phyloP scores from a whole-genome alignment of 2,329 filamentous ascomycete genomes.

The Alternaria novae-zelandiae region DNA sequence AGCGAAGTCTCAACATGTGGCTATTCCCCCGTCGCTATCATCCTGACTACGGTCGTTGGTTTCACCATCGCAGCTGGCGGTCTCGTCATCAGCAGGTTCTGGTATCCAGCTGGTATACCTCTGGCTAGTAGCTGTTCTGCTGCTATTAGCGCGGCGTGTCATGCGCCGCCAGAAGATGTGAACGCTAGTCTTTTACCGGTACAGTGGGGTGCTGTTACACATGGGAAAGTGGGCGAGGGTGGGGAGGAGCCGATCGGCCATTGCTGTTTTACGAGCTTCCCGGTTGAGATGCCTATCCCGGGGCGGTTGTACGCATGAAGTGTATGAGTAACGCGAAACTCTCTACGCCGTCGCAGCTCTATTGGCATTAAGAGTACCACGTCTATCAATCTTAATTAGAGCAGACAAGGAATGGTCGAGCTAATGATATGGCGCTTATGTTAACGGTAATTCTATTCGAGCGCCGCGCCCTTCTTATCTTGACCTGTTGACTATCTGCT shows the following conservation, averaged over 20 bases:
- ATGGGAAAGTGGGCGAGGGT: neutral
- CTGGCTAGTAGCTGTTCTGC: conserved; percentile 36
- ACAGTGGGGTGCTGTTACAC: conserved; percentile 33
- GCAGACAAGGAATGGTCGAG: neutral
- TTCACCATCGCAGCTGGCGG: conserved; percentile 15
- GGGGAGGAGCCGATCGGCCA: conserved; percentile 16
- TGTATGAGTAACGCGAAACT: neutral
- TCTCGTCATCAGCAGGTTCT: conserved; percentile 13
- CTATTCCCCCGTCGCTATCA: conserved; percentile 13
- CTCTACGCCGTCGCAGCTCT: neutral
- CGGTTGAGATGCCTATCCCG: conserved; percentile 13
- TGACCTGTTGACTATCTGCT: rapidly evolving
- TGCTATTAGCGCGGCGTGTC: conserved; percentile 46
- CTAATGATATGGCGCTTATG: neutral
- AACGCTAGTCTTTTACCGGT: conserved; percentile 25
- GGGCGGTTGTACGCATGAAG: conserved; percentile 15
- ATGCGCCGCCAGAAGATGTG: conserved; percentile 21
- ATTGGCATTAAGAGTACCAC: rapidly evolving
- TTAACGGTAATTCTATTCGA: neutral
- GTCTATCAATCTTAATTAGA: neutral
- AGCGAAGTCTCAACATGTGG: neutral
- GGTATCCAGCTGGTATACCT: conserved; percentile 33
- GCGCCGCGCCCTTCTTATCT: neutral
- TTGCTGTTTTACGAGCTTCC: conserved; percentile 27
- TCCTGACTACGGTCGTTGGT: conserved; percentile 13